Percentiles rank a stretch among this genome's conserved stretches.
phyloP scores from a whole-genome alignment of 1,284 basidiomycete species.

The Boletus austroedulis region DNA sequence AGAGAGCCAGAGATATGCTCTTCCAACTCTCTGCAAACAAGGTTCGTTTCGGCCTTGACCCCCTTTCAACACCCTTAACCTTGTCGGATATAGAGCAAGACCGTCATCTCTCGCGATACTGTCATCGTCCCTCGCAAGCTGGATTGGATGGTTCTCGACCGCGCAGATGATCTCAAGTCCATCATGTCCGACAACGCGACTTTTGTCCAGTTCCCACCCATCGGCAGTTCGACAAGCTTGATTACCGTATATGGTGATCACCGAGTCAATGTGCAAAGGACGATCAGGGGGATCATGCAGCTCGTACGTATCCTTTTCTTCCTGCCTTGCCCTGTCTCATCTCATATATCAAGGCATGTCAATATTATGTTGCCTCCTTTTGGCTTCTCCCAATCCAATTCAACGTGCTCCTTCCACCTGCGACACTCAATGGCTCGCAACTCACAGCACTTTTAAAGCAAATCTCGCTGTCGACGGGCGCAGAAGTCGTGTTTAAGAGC shows the following conservation, averaged over 20 bases:
- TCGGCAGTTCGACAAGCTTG: slow-evolving; percentile 88
- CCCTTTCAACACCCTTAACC: not conserved
- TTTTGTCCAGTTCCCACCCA: slow-evolving; percentile 89
- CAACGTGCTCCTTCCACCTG: slow-evolving; percentile 85
- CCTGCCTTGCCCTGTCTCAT: slow-evolving; percentile 11
- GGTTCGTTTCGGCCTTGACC: slow-evolving; percentile 46
- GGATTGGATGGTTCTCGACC: slow-evolving; percentile 96
- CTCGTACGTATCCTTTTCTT: slow-evolving; percentile 56
- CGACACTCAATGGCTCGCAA: slow-evolving; percentile 79
- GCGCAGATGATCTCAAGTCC: slow-evolving; percentile 84
- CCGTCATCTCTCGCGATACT: slow-evolving; percentile 88
- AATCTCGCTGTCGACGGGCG: slow-evolving; percentile 83
- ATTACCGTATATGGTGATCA: slow-evolving; percentile 95
- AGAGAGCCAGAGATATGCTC: slow-evolving; percentile 93
- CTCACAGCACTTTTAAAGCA: slow-evolving; percentile 85
- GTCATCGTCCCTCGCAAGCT: slow-evolving; percentile 94
- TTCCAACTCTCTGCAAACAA: slow-evolving; percentile 85
- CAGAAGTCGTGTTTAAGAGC: slow-evolving; percentile 95
- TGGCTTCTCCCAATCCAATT: slow-evolving; percentile 94
- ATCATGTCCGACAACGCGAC: slow-evolving; percentile 98
- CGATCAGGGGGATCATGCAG: slow-evolving; percentile 94
- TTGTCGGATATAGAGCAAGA: slow-evolving; percentile 69
- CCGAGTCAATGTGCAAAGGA: slow-evolving; percentile 92
- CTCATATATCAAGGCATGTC: slow-evolving; percentile 69
- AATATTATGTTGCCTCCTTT: slow-evolving; percentile 94